Evolutionary conservation across 331 rosid species (phyloP), one percentile per base, ranked within the genome.

Genomic region (Rosa hybrid): DNA sequence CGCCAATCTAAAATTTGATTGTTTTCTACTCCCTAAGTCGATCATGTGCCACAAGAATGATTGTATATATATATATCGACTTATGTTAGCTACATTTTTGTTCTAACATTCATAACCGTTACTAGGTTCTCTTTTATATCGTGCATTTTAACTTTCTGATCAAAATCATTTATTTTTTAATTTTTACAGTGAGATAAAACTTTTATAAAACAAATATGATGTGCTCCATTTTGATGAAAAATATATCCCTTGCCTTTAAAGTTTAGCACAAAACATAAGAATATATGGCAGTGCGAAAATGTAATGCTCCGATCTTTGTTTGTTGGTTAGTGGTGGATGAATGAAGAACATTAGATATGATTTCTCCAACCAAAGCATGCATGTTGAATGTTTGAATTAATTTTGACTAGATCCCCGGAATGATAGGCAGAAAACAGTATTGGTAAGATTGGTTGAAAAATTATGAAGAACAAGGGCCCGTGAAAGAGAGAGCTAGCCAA

Each of bases 381-480:
- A 57, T 75, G 59, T 76, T 49, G 62, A 60, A 76, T 45, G n/a
- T 27, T 63, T 46, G 14, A 63, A 76, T 63, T 27, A 38, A 18
- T 38, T 56, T 46, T 27, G 13, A 64, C 46, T 41, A 11, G 6
- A 68, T 34, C 49, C 21, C 62, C n/a, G 53, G 62, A 59, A 5
- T 18, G 63, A 20, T 20, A 34, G 73, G 63, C 80, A 77, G 49
- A 77, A 27, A 1, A 12, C 13, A 45, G 44, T 75, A 62, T 21
- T 13, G 56, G 46, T 17, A 65, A 77, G 72, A 64, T 63, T 77
- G 64, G 72, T 77, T 77, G 45, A 62, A 62, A 68, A 25, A 45
- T 62, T 62, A 62, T 72, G 77, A 74, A 74, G 39, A 54, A 54
- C 16, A 54, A 53, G 62, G 71, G 45, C 64, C 82, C 78, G 63